Evolutionary conservation across 805 yeast species (phyloP).

Genomic region (Candida adriatica): DNA sequence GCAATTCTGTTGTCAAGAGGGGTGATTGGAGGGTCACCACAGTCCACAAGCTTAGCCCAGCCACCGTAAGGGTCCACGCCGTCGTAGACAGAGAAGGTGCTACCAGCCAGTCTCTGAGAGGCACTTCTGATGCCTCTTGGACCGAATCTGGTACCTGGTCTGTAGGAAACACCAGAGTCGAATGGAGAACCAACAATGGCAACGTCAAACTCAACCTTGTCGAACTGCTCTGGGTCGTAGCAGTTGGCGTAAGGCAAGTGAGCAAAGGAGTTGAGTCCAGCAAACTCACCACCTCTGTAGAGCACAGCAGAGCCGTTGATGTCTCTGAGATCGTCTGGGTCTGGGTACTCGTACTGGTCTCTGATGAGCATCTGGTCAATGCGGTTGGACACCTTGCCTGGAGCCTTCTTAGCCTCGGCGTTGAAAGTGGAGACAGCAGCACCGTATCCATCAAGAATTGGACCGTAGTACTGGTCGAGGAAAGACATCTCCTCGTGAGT

Average conservation of each 20-base stretch:
- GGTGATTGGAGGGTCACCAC: constrained; percentile 57
- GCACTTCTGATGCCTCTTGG: constrained; percentile 42
- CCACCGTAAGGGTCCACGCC: constrained; percentile 48
- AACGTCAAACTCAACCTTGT: constrained; percentile 21
- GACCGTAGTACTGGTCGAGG: constrained; percentile 29
- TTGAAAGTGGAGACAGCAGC: constrained; percentile 19
- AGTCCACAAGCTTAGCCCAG: constrained; percentile 46
- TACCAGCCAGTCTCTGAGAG: constrained; percentile 35
- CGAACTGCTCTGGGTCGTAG: constrained; percentile 33
- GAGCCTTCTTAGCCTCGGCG: constrained; percentile 22
- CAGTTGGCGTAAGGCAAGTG: constrained; percentile 42
- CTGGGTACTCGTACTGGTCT: constrained; percentile 30
- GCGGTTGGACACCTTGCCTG: constrained; percentile 24
- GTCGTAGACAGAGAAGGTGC: constrained; percentile 42
- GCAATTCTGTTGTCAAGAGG: constrained; percentile 61
- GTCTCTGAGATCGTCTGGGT: constrained; percentile 32
- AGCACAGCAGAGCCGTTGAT: constrained; percentile 32
- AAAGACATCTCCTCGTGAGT: constrained; percentile 21
- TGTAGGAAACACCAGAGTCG: constrained; percentile 43
- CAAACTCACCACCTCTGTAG: constrained; percentile 38
- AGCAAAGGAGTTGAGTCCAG: constrained; percentile 51
- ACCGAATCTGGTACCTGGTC: constrained; percentile 50
- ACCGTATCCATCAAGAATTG: constrained; percentile 26
- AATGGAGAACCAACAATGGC: constrained; percentile 53
- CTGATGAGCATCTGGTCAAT: constrained; percentile 26